Base-by-base conservation (phyloP, 139 green algal species). In the Coccomyxa sp. region DNA sequence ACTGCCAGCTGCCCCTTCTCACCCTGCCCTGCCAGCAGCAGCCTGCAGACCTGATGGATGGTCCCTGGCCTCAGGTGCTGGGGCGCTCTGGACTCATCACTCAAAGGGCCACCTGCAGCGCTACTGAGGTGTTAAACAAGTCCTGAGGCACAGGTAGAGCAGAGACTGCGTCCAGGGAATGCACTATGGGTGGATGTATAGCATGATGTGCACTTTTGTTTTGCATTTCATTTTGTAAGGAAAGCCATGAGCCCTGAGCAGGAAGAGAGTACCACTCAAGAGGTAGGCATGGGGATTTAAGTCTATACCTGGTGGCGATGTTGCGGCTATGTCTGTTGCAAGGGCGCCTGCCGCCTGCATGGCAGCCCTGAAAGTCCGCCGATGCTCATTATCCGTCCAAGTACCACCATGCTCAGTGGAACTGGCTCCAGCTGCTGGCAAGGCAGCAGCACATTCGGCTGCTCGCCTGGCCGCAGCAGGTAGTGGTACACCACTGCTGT, bases 11-110 rank as follows among this genome's bases (percentile, higher is more conserved):
- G 84, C 75, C 84, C 84, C 55, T 55, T 36, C 39, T 86, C 78
- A 18, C 82, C 81, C 27, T 74, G 58, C 7, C 84, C 84, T 24
- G 44, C 79, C 75, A 88, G 70, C 71, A 88, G 84, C 41, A 86
- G 64, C 34, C 79, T 78, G 81, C 81, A 88, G 18, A 64, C 50
- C 50, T 22, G 22, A 22, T 64, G 50, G 50, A 31, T 44, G 76
- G 76, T 55, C 40, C 38, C 44, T 38, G 31, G 77, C 41, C 18
- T 27, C 34, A 9, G 35, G 0, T 68, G 12, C 35, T 9, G 0
- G 29, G 6, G 55, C 69, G 72, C 64, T 40, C 39, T 38, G 55
- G 36, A 8, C 64, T 55, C 33, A 8, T 78, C 34, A 33, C 8
- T 58, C 37, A 18, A 27, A 36, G 14, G 8, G 18, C 8, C 41